These are phyloP conservation scores for Barnettozyma vustinii DNA, from an alignment of 805 yeast species.

Conservation along the genomic window DNA sequence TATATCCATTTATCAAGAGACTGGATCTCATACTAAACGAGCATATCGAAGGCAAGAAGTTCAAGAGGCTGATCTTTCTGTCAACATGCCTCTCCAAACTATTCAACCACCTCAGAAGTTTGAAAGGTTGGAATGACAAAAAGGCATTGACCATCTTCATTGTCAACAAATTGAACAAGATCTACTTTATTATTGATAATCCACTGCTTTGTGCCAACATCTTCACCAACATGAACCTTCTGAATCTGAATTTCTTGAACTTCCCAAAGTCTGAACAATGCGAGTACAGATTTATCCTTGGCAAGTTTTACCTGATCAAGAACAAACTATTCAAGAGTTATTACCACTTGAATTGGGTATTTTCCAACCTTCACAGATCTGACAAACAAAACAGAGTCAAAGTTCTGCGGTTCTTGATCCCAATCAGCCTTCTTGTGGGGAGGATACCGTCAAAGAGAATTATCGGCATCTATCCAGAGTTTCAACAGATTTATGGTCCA, in stretches of 20 bases:
- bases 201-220: slow-evolving; percentile 58
- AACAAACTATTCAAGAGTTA: slow-evolving; percentile 42
- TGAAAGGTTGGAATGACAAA: slow-evolving; percentile 32
- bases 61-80: slow-evolving; percentile 27
- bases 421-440: slow-evolving; percentile 49
- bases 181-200: slow-evolving; percentile 47
- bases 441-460: slow-evolving; percentile 36
- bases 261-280: slow-evolving; percentile 41
- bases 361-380: slow-evolving; percentile 18
- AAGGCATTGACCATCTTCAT: slow-evolving; percentile 43
- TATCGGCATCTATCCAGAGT: slow-evolving; percentile 21
- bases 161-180: slow-evolving; percentile 43
- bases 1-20: slow-evolving; percentile 41
- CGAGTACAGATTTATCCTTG: slow-evolving; percentile 48
- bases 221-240: slow-evolving; percentile 51
- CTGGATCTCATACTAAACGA: slow-evolving; percentile 38
- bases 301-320: slow-evolving; percentile 49
- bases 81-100: slow-evolving; percentile 23
- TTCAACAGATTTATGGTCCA: slow-evolving; percentile 32
- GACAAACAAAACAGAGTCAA: slow-evolving; percentile 19
- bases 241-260: slow-evolving; percentile 37
- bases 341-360: slow-evolving; percentile 42
- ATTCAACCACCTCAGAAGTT: slow-evolving; percentile 25
- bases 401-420: slow-evolving; percentile 44
- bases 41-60: slow-evolving; percentile 39